A percentile compares a stretch with the other conserved stretches of the same genome.
phyloP scores from a whole-genome alignment of 2,329 filamentous ascomycete genomes.

The Sclerotinia borealis region DNA sequence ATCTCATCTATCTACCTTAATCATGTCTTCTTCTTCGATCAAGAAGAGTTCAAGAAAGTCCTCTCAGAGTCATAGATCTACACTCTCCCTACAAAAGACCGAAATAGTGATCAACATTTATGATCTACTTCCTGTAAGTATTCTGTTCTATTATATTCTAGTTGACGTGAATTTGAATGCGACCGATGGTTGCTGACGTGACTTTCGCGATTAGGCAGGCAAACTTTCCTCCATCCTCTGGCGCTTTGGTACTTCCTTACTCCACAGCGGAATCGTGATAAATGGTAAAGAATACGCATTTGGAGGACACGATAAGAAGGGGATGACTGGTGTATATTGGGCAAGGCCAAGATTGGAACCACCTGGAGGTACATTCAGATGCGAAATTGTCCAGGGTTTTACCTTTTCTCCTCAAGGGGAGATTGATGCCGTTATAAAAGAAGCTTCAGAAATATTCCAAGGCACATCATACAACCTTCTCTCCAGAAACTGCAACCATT shows the following conservation, averaged over 20 bases:
- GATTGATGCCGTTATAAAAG: slow-evolving; percentile 63
- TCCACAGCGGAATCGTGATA: slow-evolving; percentile 80
- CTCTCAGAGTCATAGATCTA: slow-evolving; percentile 50
- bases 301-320: slow-evolving; percentile 68
- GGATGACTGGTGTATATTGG: slow-evolving; percentile 76
- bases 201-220: slow-evolving; percentile 49
- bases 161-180: not conserved
- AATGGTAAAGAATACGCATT: slow-evolving; percentile 78
- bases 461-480: slow-evolving; percentile 76
- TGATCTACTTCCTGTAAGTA: slow-evolving; percentile 62
- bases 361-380: slow-evolving; percentile 70
- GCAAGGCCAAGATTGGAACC: slow-evolving; percentile 66
- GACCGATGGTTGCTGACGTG: not conserved
- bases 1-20: slow-evolving; percentile 4
- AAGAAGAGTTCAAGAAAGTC: slow-evolving; percentile 27
- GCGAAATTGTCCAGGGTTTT: slow-evolving; percentile 72
- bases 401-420: slow-evolving; percentile 63
- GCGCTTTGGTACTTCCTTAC: slow-evolving; percentile 68
- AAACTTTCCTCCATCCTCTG: slow-evolving; percentile 71
- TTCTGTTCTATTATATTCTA: too few relatives aligned
- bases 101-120: slow-evolving; percentile 74
- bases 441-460: slow-evolving; percentile 65
- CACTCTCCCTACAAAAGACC: slow-evolving; percentile 63
- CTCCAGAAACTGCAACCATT: slow-evolving; percentile 84
- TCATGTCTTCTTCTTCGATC: slow-evolving; percentile 20